phyloP scores from a whole-genome alignment of 441 rosid species.

The Euphorbia neoarborescens region DNA sequence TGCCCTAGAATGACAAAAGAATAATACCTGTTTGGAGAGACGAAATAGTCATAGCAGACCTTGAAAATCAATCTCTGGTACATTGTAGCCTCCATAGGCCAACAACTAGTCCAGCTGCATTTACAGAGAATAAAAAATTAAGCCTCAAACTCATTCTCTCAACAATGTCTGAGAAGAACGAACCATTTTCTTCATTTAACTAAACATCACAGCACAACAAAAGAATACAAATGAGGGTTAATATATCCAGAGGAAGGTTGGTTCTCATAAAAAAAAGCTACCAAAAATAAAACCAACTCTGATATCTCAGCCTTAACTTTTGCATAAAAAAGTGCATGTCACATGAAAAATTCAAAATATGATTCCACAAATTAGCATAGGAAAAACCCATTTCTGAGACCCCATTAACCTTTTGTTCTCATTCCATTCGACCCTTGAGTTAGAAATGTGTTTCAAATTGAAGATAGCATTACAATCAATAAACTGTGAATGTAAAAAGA shows the following conservation, averaged over 20 bases:
- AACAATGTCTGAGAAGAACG: neutral
- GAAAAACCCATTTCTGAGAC: neutral
- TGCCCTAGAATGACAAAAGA: conserved; percentile 7
- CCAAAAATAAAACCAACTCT: neutral
- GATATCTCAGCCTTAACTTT: neutral
- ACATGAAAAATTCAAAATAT: no score
- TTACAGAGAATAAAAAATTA: no score
- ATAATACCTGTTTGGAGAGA: neutral
- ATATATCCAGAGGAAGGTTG: neutral
- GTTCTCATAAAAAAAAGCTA: no score
- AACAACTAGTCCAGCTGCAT: neutral
- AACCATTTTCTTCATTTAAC: neutral
- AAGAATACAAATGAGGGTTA: neutral
- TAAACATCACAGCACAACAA: neutral
- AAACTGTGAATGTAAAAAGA: neutral
- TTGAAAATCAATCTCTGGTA: conserved; percentile 6
- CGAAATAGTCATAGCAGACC: neutral
- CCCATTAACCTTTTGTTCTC: neutral
- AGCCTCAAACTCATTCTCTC: neutral
- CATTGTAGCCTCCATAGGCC: neutral
- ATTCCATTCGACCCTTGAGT: neutral
- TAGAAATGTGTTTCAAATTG: neutral
- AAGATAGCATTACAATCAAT: neutral
- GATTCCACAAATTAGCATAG: no score
- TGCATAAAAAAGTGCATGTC: no score